A percentile compares a stretch with the other conserved stretches of the same genome.
phyloP scores from a whole-genome alignment of 176 grass and related monocot genomes.

The Musa acuminata region DNA sequence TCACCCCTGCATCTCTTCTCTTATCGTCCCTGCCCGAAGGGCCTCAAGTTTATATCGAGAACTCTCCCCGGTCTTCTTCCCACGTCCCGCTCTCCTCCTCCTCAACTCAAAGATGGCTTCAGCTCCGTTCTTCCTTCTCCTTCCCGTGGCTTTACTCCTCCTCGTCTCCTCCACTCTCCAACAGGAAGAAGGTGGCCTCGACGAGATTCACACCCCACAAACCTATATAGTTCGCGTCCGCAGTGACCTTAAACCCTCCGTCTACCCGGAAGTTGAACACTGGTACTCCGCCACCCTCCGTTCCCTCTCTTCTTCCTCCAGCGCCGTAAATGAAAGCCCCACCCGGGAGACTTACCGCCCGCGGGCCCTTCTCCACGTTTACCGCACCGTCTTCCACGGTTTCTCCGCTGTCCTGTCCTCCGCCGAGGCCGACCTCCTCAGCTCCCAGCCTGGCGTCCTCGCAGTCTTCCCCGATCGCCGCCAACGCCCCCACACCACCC shows the following conservation, averaged over 20 bases:
- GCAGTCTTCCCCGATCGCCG: constrained; percentile 24
- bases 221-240: constrained; percentile 2
- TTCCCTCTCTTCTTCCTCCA: background rate
- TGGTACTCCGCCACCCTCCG: background rate
- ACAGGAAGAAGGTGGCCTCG: no score
- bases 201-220: background rate
- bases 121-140: no score
- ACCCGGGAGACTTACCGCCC: background rate
- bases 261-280: background rate
- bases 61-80: no score
- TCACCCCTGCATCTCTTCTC: no score
- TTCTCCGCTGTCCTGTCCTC: constrained; percentile 20
- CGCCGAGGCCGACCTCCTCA: constrained; percentile 6
- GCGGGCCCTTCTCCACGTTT: constrained; percentile 12
- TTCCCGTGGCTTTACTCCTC: no score
- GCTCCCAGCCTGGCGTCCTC: background rate
- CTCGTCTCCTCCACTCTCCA: no score
- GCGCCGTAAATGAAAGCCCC: background rate
- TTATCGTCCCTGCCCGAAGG: no score
- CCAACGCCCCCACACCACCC: constrained; percentile 27
- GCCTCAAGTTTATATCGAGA: no score
- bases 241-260: background rate
- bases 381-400: constrained; percentile 18
- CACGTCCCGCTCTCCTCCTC: no score
- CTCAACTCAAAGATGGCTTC: no score